These are phyloP conservation scores for Lachancea fermentati DNA, from an alignment of 805 yeast species.

Conservation along the genomic window DNA sequence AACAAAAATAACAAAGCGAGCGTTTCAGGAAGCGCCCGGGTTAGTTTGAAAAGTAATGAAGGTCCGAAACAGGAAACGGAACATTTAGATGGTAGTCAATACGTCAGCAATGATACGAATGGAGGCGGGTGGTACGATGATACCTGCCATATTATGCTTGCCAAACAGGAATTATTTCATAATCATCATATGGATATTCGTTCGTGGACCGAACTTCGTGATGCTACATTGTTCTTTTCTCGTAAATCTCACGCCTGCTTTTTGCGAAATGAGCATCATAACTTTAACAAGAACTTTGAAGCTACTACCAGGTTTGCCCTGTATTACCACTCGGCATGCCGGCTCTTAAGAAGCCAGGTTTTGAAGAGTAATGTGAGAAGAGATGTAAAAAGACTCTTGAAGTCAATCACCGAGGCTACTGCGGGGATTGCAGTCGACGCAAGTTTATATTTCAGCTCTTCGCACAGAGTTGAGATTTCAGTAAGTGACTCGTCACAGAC, in stretches of 20 bases:
- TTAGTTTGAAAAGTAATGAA: neutral
- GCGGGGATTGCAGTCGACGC: constrained; percentile 65
- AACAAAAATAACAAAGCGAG: neutral
- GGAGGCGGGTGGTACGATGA: neutral
- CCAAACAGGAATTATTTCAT: constrained; percentile 45
- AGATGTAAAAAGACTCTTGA: constrained; percentile 45
- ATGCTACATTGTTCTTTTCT: constrained; percentile 42
- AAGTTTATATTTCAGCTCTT: constrained; percentile 45
- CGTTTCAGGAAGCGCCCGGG: neutral
- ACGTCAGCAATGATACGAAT: neutral
- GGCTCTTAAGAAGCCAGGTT: constrained; percentile 50
- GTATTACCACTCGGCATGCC: constrained; percentile 47
- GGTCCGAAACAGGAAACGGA: neutral
- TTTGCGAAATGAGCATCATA: constrained; percentile 42
- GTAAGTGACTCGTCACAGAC: neutral
- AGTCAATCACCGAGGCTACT: constrained; percentile 47
- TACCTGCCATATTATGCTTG: constrained; percentile 18
- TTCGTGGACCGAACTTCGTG: constrained; percentile 53
- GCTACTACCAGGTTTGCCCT: constrained; percentile 48
- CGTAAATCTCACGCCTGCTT: constrained; percentile 48
- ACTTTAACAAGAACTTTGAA: constrained; percentile 50
- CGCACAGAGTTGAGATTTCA: constrained; percentile 6
- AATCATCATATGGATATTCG: constrained; percentile 53
- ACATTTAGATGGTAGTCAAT: neutral
- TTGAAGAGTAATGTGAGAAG: constrained; percentile 41